Conservation (phyloP, 2,329 filamentous ascomycete genomes). For the Alternaria panax region DNA sequence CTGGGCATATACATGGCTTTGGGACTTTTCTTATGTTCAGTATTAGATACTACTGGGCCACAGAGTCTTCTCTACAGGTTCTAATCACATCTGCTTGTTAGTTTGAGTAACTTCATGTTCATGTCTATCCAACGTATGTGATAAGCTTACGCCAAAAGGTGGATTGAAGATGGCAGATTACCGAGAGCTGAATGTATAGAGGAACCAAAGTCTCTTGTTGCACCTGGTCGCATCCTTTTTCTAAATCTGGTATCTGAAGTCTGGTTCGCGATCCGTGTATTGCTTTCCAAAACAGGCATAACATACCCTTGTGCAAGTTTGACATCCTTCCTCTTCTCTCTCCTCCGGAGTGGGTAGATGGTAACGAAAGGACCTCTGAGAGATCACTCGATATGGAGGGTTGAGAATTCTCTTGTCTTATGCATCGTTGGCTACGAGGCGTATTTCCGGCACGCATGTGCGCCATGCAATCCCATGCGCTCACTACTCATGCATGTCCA, state of each 20-base stretch:
- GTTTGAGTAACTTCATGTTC: not conserved
- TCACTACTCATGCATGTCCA: not conserved
- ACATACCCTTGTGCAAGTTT: slow-evolving; percentile 31
- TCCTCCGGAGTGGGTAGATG: slow-evolving; percentile 15
- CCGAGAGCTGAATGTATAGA: too few species aligned
- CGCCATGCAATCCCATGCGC: not conserved
- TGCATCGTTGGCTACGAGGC: not conserved
- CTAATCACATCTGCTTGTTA: slow-evolving; percentile 1
- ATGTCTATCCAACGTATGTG: not conserved
- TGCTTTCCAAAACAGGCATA: slow-evolving; percentile 18
- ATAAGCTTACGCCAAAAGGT: too few species aligned
- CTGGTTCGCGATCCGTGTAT: slow-evolving; percentile 42
- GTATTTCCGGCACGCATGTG: not conserved
- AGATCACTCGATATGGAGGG: rapidly evolving
- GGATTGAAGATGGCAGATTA: too few species aligned
- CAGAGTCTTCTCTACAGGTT: not conserved
- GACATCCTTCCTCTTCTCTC: slow-evolving; percentile 42
- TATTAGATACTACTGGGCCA: slow-evolving; percentile 7
- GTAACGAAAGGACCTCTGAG: rapidly evolving
- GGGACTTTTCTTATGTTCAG: slow-evolving; percentile 10
- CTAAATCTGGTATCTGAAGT: slow-evolving; percentile 40
- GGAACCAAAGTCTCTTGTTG: too few species aligned
- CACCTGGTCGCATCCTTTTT: not conserved
- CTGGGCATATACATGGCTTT: not conserved
- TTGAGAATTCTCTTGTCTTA: not conserved